A percentile compares a stretch with the other conserved stretches of the same genome.
These are phyloP conservation scores for Neofusicoccum laricinum DNA, from an alignment of 2,329 filamentous ascomycete genomes.

Conservation along the genomic window DNA sequence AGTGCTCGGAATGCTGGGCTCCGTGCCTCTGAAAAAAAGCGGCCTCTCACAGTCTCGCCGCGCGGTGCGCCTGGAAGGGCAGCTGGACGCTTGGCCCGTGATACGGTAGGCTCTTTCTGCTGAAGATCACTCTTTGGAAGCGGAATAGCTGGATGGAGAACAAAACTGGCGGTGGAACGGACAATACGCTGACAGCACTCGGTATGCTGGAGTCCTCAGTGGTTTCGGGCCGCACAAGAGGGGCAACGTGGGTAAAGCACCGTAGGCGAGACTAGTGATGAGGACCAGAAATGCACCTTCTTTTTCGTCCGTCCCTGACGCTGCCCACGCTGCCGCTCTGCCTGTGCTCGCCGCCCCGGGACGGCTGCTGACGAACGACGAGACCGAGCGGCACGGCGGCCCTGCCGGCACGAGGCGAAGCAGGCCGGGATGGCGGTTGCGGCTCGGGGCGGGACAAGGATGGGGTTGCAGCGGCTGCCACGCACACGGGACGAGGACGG, in stretches of 20 bases:
- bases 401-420: neutral
- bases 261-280: constrained; percentile 14
- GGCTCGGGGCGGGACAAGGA: constrained; percentile 4
- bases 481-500: neutral
- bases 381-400: neutral
- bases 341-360: neutral
- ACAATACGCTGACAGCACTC: neutral
- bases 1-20: constrained; percentile 15
- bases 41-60: constrained; percentile 4
- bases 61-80: neutral
- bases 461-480: neutral
- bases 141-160: constrained; percentile 11
- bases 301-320: neutral
- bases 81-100: neutral
- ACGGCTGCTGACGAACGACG: neutral
- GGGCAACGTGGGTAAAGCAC: constrained; percentile 14
- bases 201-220: constrained; percentile 10
- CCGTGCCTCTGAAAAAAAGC: constrained; percentile 2
- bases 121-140: constrained; percentile 13
- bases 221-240: constrained; percentile 12
- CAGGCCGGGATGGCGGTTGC: neutral
- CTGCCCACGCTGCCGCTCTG: neutral
- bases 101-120: constrained; percentile 4
- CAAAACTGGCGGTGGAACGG: constrained; percentile 9
- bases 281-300: constrained; percentile 1